phyloP scores from a whole-genome alignment of 2,329 filamentous ascomycete species.

The Bertia moriformis region DNA sequence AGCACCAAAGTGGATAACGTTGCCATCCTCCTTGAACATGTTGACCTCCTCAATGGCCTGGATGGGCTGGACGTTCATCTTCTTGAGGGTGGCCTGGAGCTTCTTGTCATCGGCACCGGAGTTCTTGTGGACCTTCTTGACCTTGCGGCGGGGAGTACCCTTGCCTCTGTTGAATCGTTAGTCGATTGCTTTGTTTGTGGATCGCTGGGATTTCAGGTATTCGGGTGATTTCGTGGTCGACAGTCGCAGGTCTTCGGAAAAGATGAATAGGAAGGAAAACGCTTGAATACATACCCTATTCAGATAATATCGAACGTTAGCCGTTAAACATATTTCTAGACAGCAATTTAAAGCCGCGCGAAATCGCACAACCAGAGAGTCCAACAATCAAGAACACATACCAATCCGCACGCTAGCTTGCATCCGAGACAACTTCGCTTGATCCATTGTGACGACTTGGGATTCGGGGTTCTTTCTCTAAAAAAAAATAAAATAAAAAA shows the following conservation, averaged over 20 bases:
- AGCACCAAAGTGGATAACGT: constrained; percentile 97
- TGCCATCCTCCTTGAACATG: constrained; percentile 99
- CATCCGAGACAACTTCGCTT: background rate
- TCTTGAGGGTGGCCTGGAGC: constrained; percentile 92
- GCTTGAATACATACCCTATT: constrained; percentile 1
- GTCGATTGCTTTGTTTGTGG: too few species aligned
- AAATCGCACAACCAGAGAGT: background rate
- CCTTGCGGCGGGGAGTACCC: constrained; percentile 91
- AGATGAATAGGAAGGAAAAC: too few species aligned
- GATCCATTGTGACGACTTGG: background rate
- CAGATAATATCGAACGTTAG: constrained; percentile 11
- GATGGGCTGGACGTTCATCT: constrained; percentile 99
- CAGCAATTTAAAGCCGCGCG: constrained; percentile 1
- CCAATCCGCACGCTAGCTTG: constrained; percentile 1
- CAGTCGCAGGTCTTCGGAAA: too few species aligned
- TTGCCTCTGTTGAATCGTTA: constrained; percentile 55
- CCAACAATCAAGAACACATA: too few species aligned
- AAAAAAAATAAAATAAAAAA: background rate
- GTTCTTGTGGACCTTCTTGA: constrained; percentile 92
- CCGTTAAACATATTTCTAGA: constrained; percentile 7
- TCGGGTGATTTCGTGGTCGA: too few species aligned
- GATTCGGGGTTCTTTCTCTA: background rate
- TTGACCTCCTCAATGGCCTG: constrained; percentile 99
- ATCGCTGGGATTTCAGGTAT: too few species aligned
- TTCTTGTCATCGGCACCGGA: constrained; percentile 98